Percentiles rank a stretch among this genome's conserved stretches.
These are phyloP conservation scores for Thielaviopsis euricoi DNA, from an alignment of 2,329 filamentous ascomycete species.

Conservation along the genomic window DNA sequence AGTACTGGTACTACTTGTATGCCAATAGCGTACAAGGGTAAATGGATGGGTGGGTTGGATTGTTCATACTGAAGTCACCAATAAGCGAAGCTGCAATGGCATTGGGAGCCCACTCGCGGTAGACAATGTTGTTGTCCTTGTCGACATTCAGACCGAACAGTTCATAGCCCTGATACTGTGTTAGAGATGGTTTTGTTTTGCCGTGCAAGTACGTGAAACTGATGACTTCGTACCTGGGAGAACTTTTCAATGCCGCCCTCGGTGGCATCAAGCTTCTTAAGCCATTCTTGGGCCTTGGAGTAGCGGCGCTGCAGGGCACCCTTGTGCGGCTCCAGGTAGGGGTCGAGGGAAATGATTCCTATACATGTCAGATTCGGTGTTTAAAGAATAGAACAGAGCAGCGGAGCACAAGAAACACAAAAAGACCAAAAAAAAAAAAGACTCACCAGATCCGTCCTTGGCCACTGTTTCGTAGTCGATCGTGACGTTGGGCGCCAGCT, in stretches of 20 bases:
- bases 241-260: conserved; percentile 91
- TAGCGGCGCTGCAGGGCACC: conserved; percentile 63
- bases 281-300: conserved; percentile 68
- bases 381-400: background rate
- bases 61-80: conserved; percentile 76
- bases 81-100: conserved; percentile 70
- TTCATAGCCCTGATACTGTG: conserved; percentile 52
- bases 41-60: no score
- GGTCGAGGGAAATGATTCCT: conserved; percentile 81
- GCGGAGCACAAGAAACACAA: background rate
- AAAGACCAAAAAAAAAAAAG: conserved; percentile 15
- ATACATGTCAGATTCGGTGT: conserved; percentile 5
- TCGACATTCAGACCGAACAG: conserved; percentile 73
- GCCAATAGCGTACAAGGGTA: background rate
- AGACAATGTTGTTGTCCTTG: conserved; percentile 68
- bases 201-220: background rate
- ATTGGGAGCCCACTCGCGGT: conserved; percentile 94
- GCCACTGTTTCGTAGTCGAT: conserved; percentile 23
- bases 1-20: background rate
- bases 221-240: conserved; percentile 44
- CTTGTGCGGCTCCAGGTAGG: conserved; percentile 75
- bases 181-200: background rate
- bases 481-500: conserved; percentile 11
- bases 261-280: conserved; percentile 61
- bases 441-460: conserved; percentile 56